Evolutionary conservation across 208 protist species (phyloP), one percentile per base, ranked within the genome.

Genomic region (Leishmania gerbilli): DNA sequence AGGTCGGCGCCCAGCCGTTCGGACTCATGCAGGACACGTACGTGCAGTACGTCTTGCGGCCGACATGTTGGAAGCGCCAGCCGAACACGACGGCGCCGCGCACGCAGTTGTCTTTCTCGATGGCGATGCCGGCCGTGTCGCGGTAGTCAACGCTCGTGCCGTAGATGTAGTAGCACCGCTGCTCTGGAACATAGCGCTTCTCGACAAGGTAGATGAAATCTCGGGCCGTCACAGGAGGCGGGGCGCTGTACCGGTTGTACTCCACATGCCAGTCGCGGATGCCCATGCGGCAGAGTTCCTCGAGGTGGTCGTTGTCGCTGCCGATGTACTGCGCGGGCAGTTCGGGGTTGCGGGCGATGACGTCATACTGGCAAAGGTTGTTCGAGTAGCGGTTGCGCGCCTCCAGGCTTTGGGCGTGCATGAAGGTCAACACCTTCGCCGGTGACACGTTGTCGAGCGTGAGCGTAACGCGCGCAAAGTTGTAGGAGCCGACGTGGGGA

Each of bases 21-120:
- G 92, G 94, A 78, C 90, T 95, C 90, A 97, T 94, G 88, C 91
- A 95, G 21, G 87, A 92, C 49, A 92, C 88, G 81, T 96, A 97
- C 9, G 87, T 92, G 47, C 89, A 90, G 75, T 89, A 77, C 64
- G 89, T 93, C 56, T 80, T 93, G 64, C 68, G 51, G 24, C 85
- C 88, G 17, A 89, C 69, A 42, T 71, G 77, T 34, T 80, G 88
- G 40, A 95, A 76, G 81, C 93, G 84, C 94, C 94, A 97, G 72
- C 85, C 87, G 62, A 88, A 97, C 78, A 97, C 60, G 58, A 94
- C 78, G 79, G 84, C 53, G 8, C 88, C 84, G 24, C 84, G 84
- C 77, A 91, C 88, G 82, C 75, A 91, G 53, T 79, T 88, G 75
- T 79, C 82, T 67, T 86, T 88, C 62, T 77, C 71, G 47, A 71